Base-by-base conservation (phyloP, 192 early-diverging fungal species). In the Coemansia sp. region DNA sequence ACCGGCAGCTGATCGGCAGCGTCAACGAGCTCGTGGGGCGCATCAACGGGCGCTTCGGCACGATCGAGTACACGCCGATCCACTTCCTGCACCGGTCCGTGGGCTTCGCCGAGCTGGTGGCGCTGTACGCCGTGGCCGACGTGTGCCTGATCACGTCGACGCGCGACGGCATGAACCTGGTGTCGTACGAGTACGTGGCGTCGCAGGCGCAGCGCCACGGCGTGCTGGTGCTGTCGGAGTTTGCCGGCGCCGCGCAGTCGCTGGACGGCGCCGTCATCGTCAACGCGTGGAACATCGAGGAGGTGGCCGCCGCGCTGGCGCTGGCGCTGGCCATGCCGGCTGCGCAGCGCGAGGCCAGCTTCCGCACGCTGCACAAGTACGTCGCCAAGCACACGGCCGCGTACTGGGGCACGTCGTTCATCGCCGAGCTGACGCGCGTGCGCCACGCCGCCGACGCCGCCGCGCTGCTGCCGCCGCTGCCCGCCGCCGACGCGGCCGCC, bases 271-370 rank as follows among this genome's bases (percentile, higher is more conserved):
- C 98, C 2, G 88, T 99, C 30, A 95, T 99, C 75, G 93, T 99
- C 64, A 99, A 99, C 82, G 96, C 98, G 33, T 99, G 98, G 98
- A 98, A 97, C 80, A 99, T 93, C 0, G 96, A 95, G 63, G 97
- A 98, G 62, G 85, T 99, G 11, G 86, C 97, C 3, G 87, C 90
- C 40, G 96, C 92, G 5, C 90, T 98, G 71, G 77, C 92, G 74
- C 91, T 93, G 44, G 98, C 98, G 4, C 92, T 99, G 26, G 91
- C 92, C 0, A 98, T 98, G 98, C 78, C 94, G 2, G 88, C 92
- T 3, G 90, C 92, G 42, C 76, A 87, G 53, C 87, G 93, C 52
- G 88, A 90, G 66, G 74, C 80, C 49, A 97, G 95, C 83, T 93
- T 97, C 73, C 88, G 93, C 66, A 98, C 94, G 77, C 87, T 99